Base-by-base conservation (phyloP, 2,329 filamentous ascomycete genomes). In the Sporothrix schenckii region DNA sequence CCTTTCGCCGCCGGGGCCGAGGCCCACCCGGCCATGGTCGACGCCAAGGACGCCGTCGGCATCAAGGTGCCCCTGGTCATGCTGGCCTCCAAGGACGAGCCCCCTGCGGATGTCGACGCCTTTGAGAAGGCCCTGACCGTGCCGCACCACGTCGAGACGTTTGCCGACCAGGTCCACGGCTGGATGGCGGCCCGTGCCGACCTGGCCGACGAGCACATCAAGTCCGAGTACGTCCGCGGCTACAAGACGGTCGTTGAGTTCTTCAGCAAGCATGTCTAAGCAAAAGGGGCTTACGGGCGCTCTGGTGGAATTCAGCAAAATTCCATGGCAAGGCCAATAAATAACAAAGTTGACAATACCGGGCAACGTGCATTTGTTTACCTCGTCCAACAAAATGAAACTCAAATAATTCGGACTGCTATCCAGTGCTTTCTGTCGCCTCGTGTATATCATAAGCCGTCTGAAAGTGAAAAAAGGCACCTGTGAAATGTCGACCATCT, bases 161-260 rank as follows among this genome's bases (percentile, higher is more conserved):
- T 91, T 76, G 75, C 76, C 30, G 88, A 88, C 75, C 89, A 91
- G 83, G 84, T 89, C 76, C 90, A 92, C 79, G 90, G 90, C 58
- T 92, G 89, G 89, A 92, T 92, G 90, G 88, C 87, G 1, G 89
- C 90, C 0, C 85, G 89, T 34, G 83, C 85, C 0, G 81, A 91
- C 75, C 80, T 92, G 41, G 81, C 83, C 47, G 81, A 89, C 61
- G 80, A 82, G 65, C 83, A 83, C 54, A 85, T 88, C 76, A 86
- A 85, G 78, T 84, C 85, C 74, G 89, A 89, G 80, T 89, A 89
- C 73, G 81, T 83, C 61, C 84, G 89, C 61, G 88, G 87, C 3
- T 91, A 88, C 79, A 83, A 86, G 81, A 85, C 83, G 19, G 80
- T 89, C 24, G 76, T 89, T 53, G 79, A 82, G 61, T 90, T 90